Evolutionary conservation across 2,329 filamentous ascomycete species (phyloP).

Genomic region (Monilinia aucupariae): DNA sequence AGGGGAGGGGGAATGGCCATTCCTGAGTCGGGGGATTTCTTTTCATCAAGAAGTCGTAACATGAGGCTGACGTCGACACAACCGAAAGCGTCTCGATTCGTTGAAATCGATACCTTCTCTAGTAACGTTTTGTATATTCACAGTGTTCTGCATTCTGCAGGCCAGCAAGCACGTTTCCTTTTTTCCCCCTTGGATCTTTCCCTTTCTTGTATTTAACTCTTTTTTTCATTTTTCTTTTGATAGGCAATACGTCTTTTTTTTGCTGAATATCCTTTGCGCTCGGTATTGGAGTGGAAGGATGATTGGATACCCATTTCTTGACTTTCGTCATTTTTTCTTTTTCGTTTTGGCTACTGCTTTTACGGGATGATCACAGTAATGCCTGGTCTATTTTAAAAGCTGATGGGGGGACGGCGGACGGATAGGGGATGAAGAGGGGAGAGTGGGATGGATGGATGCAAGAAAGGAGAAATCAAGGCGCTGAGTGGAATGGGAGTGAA

Average conservation of each 20-base stretch:
- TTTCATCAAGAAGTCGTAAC: neutral
- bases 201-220: constrained; percentile 2
- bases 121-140: constrained; percentile 5
- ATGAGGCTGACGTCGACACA: constrained; percentile 3
- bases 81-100: neutral
- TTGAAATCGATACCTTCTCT: neutral
- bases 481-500: neutral
- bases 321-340: neutral
- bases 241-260: neutral
- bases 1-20: neutral
- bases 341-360: neutral
- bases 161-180: neutral
- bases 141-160: neutral
- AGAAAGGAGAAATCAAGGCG: neutral
- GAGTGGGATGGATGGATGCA: neutral
- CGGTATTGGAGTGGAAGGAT: neutral
- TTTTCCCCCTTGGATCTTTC: neutral
- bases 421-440: neutral
- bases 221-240: neutral
- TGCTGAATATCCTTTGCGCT: constrained; percentile 6
- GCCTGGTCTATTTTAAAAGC: neutral
- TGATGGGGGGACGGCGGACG: neutral
- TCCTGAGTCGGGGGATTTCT: neutral
- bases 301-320: constrained; percentile 6
- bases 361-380: neutral